These are phyloP conservation scores for Alnus glutinosa DNA, from an alignment of 306 rosid species.

Conservation along the genomic window DNA sequence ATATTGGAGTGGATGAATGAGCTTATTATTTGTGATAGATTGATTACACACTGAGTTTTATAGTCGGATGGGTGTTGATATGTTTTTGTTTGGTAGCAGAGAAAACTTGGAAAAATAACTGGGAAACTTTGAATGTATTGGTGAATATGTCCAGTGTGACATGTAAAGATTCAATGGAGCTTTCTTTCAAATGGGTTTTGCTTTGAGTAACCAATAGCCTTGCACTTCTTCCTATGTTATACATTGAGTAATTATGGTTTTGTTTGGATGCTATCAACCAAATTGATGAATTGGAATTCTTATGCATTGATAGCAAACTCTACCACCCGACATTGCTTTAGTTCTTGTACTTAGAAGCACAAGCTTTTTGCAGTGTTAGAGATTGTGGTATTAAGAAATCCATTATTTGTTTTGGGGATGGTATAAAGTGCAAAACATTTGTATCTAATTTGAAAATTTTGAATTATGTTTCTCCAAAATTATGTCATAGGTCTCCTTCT, in stretches of 20 bases:
- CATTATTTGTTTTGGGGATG: neutral
- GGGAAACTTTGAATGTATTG: neutral
- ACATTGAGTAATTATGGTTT: neutral
- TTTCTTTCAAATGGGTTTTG: neutral
- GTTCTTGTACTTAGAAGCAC: neutral
- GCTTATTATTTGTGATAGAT: neutral
- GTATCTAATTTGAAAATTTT: neutral
- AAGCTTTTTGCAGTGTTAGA: neutral
- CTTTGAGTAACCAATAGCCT: neutral
- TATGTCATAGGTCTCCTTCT: neutral
- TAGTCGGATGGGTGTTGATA: neutral
- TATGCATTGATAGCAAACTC: neutral
- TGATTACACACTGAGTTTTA: neutral
- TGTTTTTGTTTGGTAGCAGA: neutral
- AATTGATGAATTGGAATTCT: neutral
- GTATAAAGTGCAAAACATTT: neutral
- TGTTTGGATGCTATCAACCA: neutral
- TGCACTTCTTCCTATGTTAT: neutral
- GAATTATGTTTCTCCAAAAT: neutral
- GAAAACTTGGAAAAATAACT: neutral
- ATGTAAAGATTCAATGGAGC: too few species aligned
- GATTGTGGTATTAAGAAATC: slow-evolving; percentile 10
- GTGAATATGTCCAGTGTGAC: neutral
- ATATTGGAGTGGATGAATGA: neutral
- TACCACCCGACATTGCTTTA: neutral